phyloP scores from a whole-genome alignment of 805 yeast genomes.

The Lachancea sp. region DNA sequence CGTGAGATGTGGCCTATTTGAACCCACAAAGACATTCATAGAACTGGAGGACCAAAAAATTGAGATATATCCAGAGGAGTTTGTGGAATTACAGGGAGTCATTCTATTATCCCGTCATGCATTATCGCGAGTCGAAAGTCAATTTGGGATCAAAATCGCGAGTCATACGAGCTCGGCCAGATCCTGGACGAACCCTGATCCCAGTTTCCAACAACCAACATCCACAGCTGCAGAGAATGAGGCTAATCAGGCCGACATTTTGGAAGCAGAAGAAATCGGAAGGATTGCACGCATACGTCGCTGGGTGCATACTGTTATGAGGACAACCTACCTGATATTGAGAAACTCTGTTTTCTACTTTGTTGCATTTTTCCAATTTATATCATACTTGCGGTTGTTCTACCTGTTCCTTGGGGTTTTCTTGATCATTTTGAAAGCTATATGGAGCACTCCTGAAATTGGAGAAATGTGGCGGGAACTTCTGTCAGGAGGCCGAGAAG shows the following conservation, averaged over 20 bases:
- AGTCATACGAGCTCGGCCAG: too few relatives aligned
- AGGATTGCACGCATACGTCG: slow-evolving; percentile 4
- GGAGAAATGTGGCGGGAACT: slow-evolving; percentile 25
- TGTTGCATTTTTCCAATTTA: slow-evolving; percentile 18
- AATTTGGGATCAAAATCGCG: slow-evolving; percentile 5
- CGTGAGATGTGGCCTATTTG: slow-evolving; percentile 18
- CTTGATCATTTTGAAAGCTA: slow-evolving; percentile 15
- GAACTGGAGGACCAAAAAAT: slow-evolving; percentile 10
- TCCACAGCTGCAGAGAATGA: too few relatives aligned
- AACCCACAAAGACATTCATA: slow-evolving; percentile 10
- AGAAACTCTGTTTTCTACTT: slow-evolving; percentile 20
- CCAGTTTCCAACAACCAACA: too few relatives aligned
- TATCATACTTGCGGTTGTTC: slow-evolving; percentile 16
- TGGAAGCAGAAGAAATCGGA: slow-evolving; percentile 3
- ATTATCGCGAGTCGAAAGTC: slow-evolving; percentile 14
- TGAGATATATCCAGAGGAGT: slow-evolving; percentile 15
- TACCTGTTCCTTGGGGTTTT: slow-evolving; percentile 14
- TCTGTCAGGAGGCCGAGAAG: slow-evolving; percentile 2
- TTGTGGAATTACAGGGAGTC: slow-evolving; percentile 12
- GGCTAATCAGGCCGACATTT: not conserved
- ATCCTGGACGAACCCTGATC: too few relatives aligned
- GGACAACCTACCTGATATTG: slow-evolving; percentile 19
- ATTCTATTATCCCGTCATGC: slow-evolving; percentile 17
- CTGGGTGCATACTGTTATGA: slow-evolving; percentile 10
- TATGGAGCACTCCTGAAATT: slow-evolving; percentile 23